Evolutionary conservation across 2,329 filamentous ascomycete genomes (phyloP).

Genomic region (Colletotrichum scovillei): DNA sequence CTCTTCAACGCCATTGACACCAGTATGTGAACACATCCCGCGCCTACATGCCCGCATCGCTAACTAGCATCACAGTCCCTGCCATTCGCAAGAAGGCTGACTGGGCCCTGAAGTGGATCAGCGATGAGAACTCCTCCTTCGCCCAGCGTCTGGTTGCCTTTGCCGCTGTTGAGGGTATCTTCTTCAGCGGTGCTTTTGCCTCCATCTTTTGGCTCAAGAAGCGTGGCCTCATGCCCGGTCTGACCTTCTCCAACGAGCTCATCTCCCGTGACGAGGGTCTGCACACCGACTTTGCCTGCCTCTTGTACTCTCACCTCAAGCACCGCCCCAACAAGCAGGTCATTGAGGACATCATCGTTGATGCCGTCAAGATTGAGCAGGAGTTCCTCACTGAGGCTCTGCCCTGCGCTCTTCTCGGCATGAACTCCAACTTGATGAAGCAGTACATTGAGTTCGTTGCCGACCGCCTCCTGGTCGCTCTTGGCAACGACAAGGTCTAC

Average conservation of each 20-base stretch:
- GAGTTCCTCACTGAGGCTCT: conserved; percentile 98
- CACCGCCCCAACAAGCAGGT: conserved; percentile 86
- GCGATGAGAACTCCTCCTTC: conserved; percentile 92
- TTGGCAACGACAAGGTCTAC: conserved; percentile 96
- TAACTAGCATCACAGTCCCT: conserved; percentile 70
- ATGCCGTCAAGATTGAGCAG: conserved; percentile 94
- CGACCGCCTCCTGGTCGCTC: conserved; percentile 90
- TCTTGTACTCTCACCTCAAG: conserved; percentile 97
- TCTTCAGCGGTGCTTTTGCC: conserved; percentile 98
- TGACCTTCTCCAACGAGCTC: conserved; percentile 99
- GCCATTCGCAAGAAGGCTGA: conserved; percentile 99
- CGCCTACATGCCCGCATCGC: conserved; percentile 64
- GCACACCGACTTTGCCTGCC: conserved; percentile 98
- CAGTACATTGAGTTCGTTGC: conserved; percentile 99
- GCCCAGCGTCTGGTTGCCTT: conserved; percentile 96
- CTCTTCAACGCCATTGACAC: conserved; percentile 99
- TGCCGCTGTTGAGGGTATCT: conserved; percentile 98
- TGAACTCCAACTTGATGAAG: conserved; percentile 98
- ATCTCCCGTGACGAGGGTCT: conserved; percentile 99
- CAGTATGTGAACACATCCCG: conserved; percentile 66
- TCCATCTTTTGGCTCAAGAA: conserved; percentile 99
- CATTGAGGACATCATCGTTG: conserved; percentile 89
- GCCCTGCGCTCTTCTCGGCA: conserved; percentile 91
- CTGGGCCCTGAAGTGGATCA: conserved; percentile 96
- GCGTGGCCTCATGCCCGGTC: conserved; percentile 97